Evolutionary conservation across 1,284 basidiomycete species (phyloP).

Genomic region (Tetrapyrgos nigripes): DNA sequence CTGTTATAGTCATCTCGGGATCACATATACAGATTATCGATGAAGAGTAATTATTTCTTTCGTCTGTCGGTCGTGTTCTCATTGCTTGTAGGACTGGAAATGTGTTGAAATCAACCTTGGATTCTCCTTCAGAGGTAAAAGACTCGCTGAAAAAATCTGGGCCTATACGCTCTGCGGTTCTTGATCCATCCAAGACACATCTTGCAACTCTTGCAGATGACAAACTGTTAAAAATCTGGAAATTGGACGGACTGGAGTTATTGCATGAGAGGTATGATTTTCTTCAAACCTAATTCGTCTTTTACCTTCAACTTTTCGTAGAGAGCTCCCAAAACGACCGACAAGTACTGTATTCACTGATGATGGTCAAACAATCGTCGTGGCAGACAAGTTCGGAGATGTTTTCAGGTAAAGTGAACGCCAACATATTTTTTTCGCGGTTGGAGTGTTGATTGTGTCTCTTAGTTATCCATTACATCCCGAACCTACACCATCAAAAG

Average conservation of each 20-base stretch:
- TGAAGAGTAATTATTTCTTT: constrained; percentile 44
- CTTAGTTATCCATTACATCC: constrained; percentile 58
- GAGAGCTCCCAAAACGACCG: constrained; percentile 80
- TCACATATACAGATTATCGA: constrained; percentile 66
- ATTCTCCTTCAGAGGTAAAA: constrained; percentile 37
- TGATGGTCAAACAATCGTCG: constrained; percentile 65
- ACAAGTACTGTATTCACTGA: constrained; percentile 67
- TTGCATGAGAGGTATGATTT: constrained; percentile 67
- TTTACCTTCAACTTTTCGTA: constrained; percentile 30
- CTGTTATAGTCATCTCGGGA: constrained; percentile 56
- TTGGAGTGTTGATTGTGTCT: background rate
- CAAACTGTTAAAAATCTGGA: constrained; percentile 82
- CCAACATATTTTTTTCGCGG: background rate
- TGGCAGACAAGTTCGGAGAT: constrained; percentile 89
- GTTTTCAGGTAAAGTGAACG: constrained; percentile 66
- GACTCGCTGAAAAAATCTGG: constrained; percentile 52
- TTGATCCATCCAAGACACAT: constrained; percentile 53
- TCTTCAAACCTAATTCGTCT: background rate
- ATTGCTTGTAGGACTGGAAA: constrained; percentile 54
- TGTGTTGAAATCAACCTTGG: constrained; percentile 53
- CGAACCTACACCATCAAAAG: constrained; percentile 23
- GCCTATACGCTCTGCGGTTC: constrained; percentile 66
- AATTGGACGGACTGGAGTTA: constrained; percentile 58
- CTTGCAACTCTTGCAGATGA: constrained; percentile 78
- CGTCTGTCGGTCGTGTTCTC: constrained; percentile 14